These are phyloP conservation scores for Hirsutella thompsonii DNA, from an alignment of 2,329 filamentous ascomycete species.

Conservation along the genomic window DNA sequence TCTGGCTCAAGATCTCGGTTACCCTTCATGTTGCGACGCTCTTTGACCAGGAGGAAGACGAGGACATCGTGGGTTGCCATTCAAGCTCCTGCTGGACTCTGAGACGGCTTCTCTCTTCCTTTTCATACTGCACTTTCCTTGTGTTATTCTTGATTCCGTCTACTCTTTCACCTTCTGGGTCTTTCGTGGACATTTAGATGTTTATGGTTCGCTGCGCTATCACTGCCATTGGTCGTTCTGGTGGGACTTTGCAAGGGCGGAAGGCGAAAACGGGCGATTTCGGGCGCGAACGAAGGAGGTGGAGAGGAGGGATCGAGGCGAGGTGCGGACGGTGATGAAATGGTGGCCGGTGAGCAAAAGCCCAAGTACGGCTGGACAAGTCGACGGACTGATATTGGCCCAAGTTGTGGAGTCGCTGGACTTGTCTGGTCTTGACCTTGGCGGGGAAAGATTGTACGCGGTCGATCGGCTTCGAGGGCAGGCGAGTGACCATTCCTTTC, in stretches of 20 bases:
- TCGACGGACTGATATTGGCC: too few relatives aligned
- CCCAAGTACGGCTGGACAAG: too few relatives aligned
- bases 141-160: background rate
- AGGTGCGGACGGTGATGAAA: background rate
- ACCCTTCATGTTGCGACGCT: background rate
- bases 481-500: background rate
- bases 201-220: slow-evolving; percentile 1
- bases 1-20: background rate
- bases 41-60: background rate
- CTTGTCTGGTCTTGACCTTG: background rate
- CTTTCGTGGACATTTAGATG: slow-evolving; percentile 2
- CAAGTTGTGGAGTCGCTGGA: background rate
- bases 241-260: background rate
- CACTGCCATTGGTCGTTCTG: background rate
- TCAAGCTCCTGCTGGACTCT: background rate
- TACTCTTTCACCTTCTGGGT: background rate
- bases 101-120: background rate
- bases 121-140: background rate
- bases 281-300: background rate
- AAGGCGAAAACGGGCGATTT: background rate
- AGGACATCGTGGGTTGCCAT: background rate
- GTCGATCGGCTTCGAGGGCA: background rate
- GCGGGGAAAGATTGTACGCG: background rate
- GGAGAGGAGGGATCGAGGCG: background rate
- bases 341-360: background rate